Evolutionary conservation across 208 protist species (phyloP), one percentile per base, ranked within the genome.

Genomic region (Phytomonas sp.): DNA sequence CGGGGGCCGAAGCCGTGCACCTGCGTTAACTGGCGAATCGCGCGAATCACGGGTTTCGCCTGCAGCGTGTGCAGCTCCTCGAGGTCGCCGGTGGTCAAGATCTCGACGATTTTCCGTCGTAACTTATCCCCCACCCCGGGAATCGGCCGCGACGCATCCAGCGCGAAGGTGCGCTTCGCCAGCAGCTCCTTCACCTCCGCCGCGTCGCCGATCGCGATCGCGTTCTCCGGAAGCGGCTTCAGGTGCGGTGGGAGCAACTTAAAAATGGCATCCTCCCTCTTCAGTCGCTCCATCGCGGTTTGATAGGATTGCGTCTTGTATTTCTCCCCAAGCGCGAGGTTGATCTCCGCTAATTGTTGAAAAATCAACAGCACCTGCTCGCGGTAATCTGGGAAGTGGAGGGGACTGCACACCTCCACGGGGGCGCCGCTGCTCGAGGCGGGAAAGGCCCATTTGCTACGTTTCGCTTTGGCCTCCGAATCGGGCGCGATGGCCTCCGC

Each of bases 1-100:
- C 89, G 85, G 4, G 92, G 89, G n/a, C 92, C 92, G 56, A 97
- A 76, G 67, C 92, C 92, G 74, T 93, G 87, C 40, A 97, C 80
- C 71, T 91, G 77, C 26, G 87, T 90, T 23, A 97, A 79, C 68
- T 86, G 76, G 8, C 82, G 84, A 76, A 94, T 86, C 0, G 92
- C 92, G 0, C 79, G 76, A 63, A 94, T 91, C 23, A 92, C 70
- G 15, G 89, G 89, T 61, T 91, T 89, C 31, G 79, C 70, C 73
- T 93, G 70, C 28, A 91, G 69, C 68, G 17, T 62, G 61, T 92
- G 80, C 29, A 93, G 77, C 74, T 97, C 82, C 37, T 72, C 65
- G 56, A 97, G 72, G 31, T 86, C 85, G 28, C 92, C 92, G 0
- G 88, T 95, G 28, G 71, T 20, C 0, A 97, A 75, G 56, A 97